These are phyloP conservation scores for Aschersonia sp. DNA, from an alignment of 2,329 filamentous ascomycete genomes.

Conservation along the genomic window DNA sequence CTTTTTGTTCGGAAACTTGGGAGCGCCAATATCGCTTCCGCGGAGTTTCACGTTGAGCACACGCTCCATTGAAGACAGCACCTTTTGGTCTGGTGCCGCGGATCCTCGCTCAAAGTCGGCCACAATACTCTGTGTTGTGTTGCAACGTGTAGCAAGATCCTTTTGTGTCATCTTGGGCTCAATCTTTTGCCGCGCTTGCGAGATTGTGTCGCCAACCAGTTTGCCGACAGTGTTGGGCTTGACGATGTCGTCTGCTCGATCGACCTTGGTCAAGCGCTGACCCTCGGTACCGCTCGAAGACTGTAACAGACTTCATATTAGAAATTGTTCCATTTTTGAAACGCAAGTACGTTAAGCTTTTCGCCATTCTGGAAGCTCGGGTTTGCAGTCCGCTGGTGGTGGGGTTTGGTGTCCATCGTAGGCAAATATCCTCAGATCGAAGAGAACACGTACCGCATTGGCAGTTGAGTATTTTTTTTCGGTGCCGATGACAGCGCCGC, in stretches of 20 bases:
- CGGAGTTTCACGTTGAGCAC: slow-evolving; percentile 80
- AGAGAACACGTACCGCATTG: slow-evolving; percentile 38
- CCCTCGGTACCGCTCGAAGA: slow-evolving; percentile 43
- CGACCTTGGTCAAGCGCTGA: slow-evolving; percentile 94
- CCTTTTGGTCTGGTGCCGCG: slow-evolving; percentile 70
- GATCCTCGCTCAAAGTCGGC: slow-evolving; percentile 75
- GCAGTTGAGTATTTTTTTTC: slow-evolving; percentile 80
- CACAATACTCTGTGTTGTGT: slow-evolving; percentile 67
- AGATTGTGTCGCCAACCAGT: slow-evolving; percentile 70
- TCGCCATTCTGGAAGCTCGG: not conserved
- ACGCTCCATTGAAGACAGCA: slow-evolving; percentile 63
- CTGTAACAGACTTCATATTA: slow-evolving; percentile 11
- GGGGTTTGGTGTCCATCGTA: no score
- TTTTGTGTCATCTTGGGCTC: slow-evolving; percentile 96
- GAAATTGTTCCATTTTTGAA: no score
- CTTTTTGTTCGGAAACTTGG: slow-evolving; percentile 66
- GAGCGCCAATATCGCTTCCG: slow-evolving; percentile 70
- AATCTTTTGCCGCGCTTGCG: slow-evolving; percentile 61
- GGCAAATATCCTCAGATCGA: no score
- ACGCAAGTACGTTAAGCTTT: not conserved
- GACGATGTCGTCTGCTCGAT: slow-evolving; percentile 92
- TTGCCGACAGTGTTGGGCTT: slow-evolving; percentile 85
- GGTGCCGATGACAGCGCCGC: slow-evolving; percentile 60
- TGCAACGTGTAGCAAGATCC: slow-evolving; percentile 71
- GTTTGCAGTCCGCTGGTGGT: no score